Conservation (phyloP, 2,329 filamentous ascomycete species). For the Anisogramma anomala region DNA sequence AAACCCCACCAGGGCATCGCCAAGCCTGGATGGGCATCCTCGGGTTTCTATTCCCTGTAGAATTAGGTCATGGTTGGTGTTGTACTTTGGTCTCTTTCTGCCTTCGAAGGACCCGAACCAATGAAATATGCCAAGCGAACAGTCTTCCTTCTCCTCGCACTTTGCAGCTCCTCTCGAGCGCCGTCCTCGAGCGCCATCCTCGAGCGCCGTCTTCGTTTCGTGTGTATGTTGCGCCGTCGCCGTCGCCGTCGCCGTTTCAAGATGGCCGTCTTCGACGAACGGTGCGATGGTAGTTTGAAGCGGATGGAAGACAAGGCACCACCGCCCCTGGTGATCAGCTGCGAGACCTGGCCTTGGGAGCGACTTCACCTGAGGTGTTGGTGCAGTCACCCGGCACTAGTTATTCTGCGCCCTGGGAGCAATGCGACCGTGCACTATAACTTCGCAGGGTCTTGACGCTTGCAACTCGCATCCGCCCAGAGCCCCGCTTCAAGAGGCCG, state of each 20-base stretch:
- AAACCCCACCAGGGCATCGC: neutral
- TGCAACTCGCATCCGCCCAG: constrained; percentile 1
- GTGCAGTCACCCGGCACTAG: neutral
- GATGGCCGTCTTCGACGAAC: too few relatives aligned
- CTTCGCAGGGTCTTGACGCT: constrained; percentile 7
- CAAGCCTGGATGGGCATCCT: neutral
- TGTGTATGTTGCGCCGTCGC: constrained; percentile 11
- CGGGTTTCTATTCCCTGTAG: constrained; percentile 9
- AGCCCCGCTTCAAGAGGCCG: constrained; percentile 1
- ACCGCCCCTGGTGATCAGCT: neutral
- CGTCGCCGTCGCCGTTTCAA: too few relatives aligned
- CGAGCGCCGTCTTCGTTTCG: too few relatives aligned
- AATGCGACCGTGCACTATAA: constrained; percentile 1
- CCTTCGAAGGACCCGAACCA: neutral
- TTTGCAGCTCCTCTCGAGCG: constrained; percentile 7
- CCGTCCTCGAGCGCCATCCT: too few relatives aligned
- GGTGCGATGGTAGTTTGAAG: neutral
- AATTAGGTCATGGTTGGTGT: constrained; percentile 12
- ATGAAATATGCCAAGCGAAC: neutral
- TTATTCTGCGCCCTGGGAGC: neutral
- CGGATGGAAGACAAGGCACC: neutral
- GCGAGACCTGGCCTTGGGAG: neutral
- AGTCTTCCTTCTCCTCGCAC: neutral
- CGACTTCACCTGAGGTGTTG: neutral
- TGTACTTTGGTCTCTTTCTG: constrained; percentile 7